Percentiles rank a stretch among this genome's conserved stretches.
Conservation (phyloP, 2,329 filamentous ascomycete genomes). For the Neoascochyta sp. region DNA sequence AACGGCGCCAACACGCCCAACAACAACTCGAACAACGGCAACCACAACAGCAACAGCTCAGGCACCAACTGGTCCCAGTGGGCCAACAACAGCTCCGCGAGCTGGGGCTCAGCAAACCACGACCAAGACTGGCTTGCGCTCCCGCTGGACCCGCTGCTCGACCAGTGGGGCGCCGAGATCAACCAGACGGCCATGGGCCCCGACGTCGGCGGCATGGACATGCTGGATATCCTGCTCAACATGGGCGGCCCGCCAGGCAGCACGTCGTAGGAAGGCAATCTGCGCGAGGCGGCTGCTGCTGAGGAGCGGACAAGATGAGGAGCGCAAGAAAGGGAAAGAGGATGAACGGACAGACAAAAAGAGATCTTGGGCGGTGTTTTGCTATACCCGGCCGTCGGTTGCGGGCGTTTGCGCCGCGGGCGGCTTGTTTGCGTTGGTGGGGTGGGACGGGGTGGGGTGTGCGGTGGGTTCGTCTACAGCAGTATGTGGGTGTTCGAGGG, state of each 20-base stretch:
- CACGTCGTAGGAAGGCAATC: constrained; percentile 6
- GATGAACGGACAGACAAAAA: too few species aligned
- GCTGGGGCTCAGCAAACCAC: constrained; percentile 18
- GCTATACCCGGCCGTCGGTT: constrained; percentile 7
- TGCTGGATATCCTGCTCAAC: constrained; percentile 48
- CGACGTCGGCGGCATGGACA: constrained; percentile 59
- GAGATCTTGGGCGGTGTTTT: constrained; percentile 1
- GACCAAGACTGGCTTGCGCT: constrained; percentile 59
- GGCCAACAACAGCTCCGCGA: constrained; percentile 16
- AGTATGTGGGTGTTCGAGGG: too few species aligned
- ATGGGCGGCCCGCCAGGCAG: constrained; percentile 33
- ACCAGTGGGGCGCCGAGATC: constrained; percentile 56
- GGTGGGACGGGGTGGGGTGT: not conserved
- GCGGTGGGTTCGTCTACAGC: too few species aligned
- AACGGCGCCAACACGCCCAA: constrained; percentile 12
- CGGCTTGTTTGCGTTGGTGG: not conserved
- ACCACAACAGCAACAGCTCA: constrained; percentile 6
- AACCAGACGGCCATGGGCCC: constrained; percentile 55
- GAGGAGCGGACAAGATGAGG: not conserved
- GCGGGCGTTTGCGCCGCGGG: too few species aligned
- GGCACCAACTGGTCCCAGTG: constrained; percentile 12
- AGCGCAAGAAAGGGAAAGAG: not conserved
- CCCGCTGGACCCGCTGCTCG: constrained; percentile 59
- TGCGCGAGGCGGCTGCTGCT: not conserved
- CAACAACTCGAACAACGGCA: constrained; percentile 11